These are phyloP conservation scores for Elsinoe batatas DNA, from an alignment of 2,329 filamentous ascomycete species.

Conservation along the genomic window DNA sequence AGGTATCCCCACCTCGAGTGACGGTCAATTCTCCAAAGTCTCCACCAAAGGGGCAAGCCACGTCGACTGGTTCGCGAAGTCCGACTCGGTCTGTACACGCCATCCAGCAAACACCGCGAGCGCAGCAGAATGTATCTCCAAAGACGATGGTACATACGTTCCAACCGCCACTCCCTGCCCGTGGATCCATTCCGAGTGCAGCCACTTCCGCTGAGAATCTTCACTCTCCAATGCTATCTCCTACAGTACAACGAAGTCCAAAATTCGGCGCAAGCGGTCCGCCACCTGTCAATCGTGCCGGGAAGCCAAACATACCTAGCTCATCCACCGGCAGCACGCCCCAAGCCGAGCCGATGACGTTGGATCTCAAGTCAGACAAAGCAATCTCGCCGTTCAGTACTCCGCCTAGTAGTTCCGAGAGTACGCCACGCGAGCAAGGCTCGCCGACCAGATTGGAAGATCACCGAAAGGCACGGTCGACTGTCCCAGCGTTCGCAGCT, in stretches of 20 bases:
- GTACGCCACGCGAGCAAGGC: conserved; percentile 25
- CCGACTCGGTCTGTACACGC: conserved; percentile 8
- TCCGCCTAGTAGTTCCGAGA: conserved; percentile 64
- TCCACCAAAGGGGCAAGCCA: conserved; percentile 42
- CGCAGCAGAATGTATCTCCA: conserved; percentile 1
- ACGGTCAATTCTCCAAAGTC: conserved; percentile 61
- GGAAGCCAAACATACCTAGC: conserved; percentile 58
- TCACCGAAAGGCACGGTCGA: neutral
- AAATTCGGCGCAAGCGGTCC: conserved; percentile 39
- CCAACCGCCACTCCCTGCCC: neutral
- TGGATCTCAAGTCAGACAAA: conserved; percentile 19
- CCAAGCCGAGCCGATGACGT: conserved; percentile 18
- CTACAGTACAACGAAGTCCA: conserved; percentile 5
- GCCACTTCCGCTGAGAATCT: neutral
- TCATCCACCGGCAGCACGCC: neutral
- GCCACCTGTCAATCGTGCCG: conserved; percentile 69
- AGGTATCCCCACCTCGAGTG: conserved; percentile 53
- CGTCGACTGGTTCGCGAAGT: conserved; percentile 9
- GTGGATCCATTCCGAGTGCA: neutral
- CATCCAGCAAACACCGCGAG: neutral
- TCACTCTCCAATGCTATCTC: neutral
- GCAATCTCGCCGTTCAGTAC: conserved; percentile 69
- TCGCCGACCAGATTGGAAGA: conserved; percentile 13
- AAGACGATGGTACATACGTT: neutral
- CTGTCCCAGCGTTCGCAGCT: neutral